Conservation (phyloP, 2,329 filamentous ascomycete species). For the Sclerotinia trifoliorum region DNA sequence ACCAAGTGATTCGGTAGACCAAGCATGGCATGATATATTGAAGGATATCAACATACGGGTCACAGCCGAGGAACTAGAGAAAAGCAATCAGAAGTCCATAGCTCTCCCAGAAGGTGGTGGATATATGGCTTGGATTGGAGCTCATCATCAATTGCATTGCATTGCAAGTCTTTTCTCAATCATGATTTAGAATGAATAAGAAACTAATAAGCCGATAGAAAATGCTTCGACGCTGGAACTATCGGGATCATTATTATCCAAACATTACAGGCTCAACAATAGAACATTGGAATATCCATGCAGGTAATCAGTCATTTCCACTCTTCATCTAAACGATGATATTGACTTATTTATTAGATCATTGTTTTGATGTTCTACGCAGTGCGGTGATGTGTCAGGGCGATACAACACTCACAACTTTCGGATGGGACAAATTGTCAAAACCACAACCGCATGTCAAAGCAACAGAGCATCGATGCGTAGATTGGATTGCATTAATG, state of each 20-base stretch:
- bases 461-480: constrained; percentile 7
- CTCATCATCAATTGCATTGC: constrained; percentile 14
- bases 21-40: constrained; percentile 24
- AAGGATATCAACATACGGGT: constrained; percentile 21
- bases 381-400: constrained; percentile 17
- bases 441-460: constrained; percentile 16
- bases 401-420: constrained; percentile 14
- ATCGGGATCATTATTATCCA: constrained; percentile 11
- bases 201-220: background rate
- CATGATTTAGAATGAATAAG: background rate
- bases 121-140: constrained; percentile 16
- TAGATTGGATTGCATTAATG: background rate
- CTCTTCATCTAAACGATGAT: too few relatives aligned
- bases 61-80: constrained; percentile 14
- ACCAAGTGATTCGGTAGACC: constrained; percentile 16
- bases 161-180: background rate
- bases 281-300: constrained; percentile 17
- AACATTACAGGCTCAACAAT: constrained; percentile 11
- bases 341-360: background rate
- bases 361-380: constrained; percentile 17
- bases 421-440: constrained; percentile 9
- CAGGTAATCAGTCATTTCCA: background rate
- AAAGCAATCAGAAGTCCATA: constrained; percentile 8
- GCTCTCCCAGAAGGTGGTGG: constrained; percentile 16
- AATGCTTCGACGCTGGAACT: constrained; percentile 17